A percentile compares a stretch with the other conserved stretches of the same genome.
Evolutionary conservation across 805 yeast species (phyloP).

Genomic region (Teunomyces gatunensis): DNA sequence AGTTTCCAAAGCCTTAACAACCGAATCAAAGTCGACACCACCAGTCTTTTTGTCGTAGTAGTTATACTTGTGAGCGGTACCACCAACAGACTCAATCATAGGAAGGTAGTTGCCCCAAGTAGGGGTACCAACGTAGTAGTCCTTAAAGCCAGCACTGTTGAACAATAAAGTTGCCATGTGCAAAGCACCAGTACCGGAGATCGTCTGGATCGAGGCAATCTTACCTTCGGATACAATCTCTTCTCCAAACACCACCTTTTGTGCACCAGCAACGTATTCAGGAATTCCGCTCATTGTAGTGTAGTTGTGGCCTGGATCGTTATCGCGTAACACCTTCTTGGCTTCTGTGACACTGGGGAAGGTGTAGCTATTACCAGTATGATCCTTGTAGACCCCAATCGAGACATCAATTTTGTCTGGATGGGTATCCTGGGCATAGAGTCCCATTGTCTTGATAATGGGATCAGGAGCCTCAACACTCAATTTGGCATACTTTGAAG

Average conservation of each 20-base stretch:
- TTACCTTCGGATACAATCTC: constrained; percentile 19
- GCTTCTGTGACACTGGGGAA: constrained; percentile 40
- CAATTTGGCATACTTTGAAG: constrained; percentile 16
- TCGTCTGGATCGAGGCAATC: constrained; percentile 36
- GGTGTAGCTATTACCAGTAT: constrained; percentile 32
- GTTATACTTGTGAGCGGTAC: constrained; percentile 22
- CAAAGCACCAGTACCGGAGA: constrained; percentile 43
- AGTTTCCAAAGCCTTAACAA: constrained; percentile 22
- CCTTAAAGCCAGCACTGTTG: constrained; percentile 18
- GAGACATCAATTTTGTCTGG: constrained; percentile 40
- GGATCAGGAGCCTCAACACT: constrained; percentile 26
- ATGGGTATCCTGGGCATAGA: constrained; percentile 22
- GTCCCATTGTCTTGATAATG: constrained; percentile 21
- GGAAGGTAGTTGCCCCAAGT: constrained; percentile 40
- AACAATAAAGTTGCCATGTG: constrained; percentile 36
- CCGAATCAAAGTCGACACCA: constrained; percentile 27
- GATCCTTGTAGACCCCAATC: constrained; percentile 47
- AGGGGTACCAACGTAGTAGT: constrained; percentile 37
- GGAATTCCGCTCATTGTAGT: constrained; percentile 42
- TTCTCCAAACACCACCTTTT: constrained; percentile 35
- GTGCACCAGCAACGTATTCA: constrained; percentile 33
- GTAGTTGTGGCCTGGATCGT: constrained; percentile 46
- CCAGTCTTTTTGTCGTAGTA: constrained; percentile 31
- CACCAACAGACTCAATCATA: constrained; percentile 33
- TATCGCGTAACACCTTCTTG: constrained; percentile 26